Percentiles rank a stretch among this genome's conserved stretches.
These are phyloP conservation scores for Gypsophila paniculata DNA, from an alignment of 179 eudicot genomes.

Conservation along the genomic window DNA sequence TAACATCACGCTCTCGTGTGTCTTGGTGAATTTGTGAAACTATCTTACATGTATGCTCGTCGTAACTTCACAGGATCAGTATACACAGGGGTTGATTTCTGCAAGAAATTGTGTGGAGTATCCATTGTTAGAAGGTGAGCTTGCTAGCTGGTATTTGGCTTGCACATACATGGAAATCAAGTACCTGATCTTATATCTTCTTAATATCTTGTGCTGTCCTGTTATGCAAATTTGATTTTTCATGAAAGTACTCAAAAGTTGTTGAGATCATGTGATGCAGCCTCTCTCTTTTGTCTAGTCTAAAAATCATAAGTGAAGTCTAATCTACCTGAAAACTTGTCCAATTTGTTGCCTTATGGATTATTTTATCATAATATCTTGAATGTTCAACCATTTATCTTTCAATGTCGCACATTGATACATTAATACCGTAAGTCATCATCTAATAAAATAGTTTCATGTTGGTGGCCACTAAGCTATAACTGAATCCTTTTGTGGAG, in stretches of 20 bases:
- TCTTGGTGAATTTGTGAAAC: background rate
- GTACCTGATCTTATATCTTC: background rate
- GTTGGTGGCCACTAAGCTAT: background rate
- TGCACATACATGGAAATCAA: slow-evolving; percentile 5
- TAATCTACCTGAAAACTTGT: background rate
- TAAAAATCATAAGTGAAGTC: background rate
- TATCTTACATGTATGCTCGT: slow-evolving; percentile 14
- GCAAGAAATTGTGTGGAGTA: slow-evolving; percentile 94
- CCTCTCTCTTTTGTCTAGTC: background rate
- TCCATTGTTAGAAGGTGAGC: slow-evolving; percentile 92
- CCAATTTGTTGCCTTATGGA: background rate
- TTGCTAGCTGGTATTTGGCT: slow-evolving; percentile 18
- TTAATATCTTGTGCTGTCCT: background rate
- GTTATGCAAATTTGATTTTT: background rate
- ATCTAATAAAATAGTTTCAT: too few relatives aligned
- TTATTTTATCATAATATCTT: background rate
- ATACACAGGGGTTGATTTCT: slow-evolving; percentile 93
- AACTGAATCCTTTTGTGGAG: background rate
- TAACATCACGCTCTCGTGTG: background rate
- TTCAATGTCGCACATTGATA: background rate
- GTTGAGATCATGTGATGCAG: background rate
- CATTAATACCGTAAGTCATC: too few relatives aligned
- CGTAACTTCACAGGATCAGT: slow-evolving; percentile 60
- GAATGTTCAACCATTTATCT: background rate
- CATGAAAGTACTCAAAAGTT: background rate